phyloP scores from a whole-genome alignment of 1,284 basidiomycete species.

The Cutaneotrichosporon curvatum region DNA sequence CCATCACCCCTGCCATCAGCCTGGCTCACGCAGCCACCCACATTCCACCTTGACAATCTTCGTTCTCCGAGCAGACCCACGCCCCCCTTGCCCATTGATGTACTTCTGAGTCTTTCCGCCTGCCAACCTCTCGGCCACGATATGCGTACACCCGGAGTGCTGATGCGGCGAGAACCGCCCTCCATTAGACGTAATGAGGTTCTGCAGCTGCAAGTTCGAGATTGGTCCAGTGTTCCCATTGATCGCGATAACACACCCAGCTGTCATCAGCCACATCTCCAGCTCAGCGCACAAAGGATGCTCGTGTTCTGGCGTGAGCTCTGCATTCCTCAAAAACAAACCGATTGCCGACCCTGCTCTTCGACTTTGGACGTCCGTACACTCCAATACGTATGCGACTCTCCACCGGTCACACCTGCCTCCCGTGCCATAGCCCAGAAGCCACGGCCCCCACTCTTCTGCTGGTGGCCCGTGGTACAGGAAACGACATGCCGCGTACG shows the following conservation, averaged over 20 bases:
- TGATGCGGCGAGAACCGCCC: slow-evolving; percentile 35
- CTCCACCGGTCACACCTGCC: slow-evolving; percentile 8
- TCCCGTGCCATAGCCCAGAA: slow-evolving; percentile 10
- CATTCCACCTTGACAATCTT: slow-evolving; percentile 43
- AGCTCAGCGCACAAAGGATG: background rate
- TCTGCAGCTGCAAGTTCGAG: slow-evolving; percentile 45
- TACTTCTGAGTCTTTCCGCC: slow-evolving; percentile 44
- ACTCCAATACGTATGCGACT: slow-evolving; percentile 37
- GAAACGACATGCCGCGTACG: slow-evolving; percentile 41
- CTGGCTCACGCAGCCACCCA: slow-evolving; percentile 15
- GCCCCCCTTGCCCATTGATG: slow-evolving; percentile 37
- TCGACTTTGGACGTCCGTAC: slow-evolving; percentile 37
- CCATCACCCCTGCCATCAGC: slow-evolving; percentile 37
- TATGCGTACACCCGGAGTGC: slow-evolving; percentile 38
- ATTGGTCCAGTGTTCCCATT: slow-evolving; percentile 45
- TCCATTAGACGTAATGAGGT: slow-evolving; percentile 42
- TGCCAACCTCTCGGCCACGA: slow-evolving; percentile 39
- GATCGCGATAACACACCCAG: slow-evolving; percentile 42
- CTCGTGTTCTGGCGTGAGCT: background rate
- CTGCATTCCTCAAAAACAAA: slow-evolving; percentile 5
- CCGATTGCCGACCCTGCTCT: slow-evolving; percentile 32
- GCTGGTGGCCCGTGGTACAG: slow-evolving; percentile 40
- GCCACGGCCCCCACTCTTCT: slow-evolving; percentile 34
- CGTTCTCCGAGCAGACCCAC: slow-evolving; percentile 28
- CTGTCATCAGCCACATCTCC: slow-evolving; percentile 9